Base-by-base conservation (phyloP, 2,329 filamentous ascomycete species). In the Coleophoma crateriformis region DNA sequence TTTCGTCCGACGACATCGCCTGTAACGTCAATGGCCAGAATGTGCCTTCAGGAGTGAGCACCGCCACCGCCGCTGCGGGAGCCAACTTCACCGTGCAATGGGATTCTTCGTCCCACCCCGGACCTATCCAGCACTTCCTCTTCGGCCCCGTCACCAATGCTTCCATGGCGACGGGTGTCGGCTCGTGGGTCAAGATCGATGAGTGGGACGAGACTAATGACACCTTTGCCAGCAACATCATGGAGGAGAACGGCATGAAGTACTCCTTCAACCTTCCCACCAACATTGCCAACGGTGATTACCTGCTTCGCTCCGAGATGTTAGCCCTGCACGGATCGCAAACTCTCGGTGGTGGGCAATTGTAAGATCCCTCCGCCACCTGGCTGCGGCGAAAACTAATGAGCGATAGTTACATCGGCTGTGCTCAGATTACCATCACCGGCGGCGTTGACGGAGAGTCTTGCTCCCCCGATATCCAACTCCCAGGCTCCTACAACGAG, bases 1-100 rank as follows among this genome's bases (percentile, higher is more conserved):
- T 78, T 37, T 70, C 56, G 44, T 74, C 71, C 45, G 61, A 69
- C 49, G 71, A 73, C 57, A 72, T 80, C 52, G 68, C 71, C 53
- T 80, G 77, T 63, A 76, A 77, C 51, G 65, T 65, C 14, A 68
- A 68, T 27, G 63, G 69, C 27, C 55, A 56, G 45, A 63, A 51
- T 37, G 64, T 66, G 10, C 57, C 59, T 20, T 55, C 56, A 1
- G 64, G 63, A 38, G 63, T 68, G 15, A 52, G 49, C n/a, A 67
- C 66, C 13, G 51, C 63, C 8, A 49, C 61, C 15, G 67, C 64
- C 15, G 61, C 58, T 12, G 65, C 58, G 17, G 67, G 64, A 19
- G 66, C 67, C 52, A 58, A 54, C 22, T 68, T 69, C 48, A 67
- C 61, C 15, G 68, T 71, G 27, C 62, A 65, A 43, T 70, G 68